These are phyloP conservation scores for Aspergillus sp. DNA, from an alignment of 2,329 filamentous ascomycete genomes.

Conservation along the genomic window DNA sequence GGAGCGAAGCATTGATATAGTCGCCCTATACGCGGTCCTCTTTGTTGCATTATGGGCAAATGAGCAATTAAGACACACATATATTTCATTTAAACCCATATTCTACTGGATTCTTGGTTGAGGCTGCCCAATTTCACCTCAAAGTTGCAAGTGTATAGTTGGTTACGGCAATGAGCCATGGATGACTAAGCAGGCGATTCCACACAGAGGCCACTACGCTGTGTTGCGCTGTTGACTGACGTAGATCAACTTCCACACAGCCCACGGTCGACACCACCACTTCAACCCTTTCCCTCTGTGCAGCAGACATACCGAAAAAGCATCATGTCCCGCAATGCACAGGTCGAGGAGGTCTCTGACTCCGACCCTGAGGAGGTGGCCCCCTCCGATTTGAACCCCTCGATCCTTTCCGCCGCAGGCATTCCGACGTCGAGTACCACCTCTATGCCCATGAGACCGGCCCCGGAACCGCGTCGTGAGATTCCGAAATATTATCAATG, in stretches of 20 bases:
- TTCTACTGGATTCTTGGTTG: no score
- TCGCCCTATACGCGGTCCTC: no score
- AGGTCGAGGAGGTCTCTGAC: constrained; percentile 90
- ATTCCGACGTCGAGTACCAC: constrained; percentile 27
- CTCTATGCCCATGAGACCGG: constrained; percentile 27
- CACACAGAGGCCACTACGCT: constrained; percentile 21
- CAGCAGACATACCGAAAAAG: not conserved
- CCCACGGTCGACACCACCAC: not conserved
- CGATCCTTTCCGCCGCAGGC: constrained; percentile 37
- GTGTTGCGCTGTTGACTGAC: constrained; percentile 5
- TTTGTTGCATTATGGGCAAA: no score
- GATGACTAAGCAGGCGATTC: no score
- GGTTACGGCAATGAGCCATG: no score
- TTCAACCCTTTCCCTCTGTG: not conserved
- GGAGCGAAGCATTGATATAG: no score
- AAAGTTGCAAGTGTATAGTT: no score
- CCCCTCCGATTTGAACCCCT: constrained; percentile 61
- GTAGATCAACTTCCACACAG: not conserved
- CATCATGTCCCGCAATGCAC: constrained; percentile 73
- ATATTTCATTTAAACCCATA: no score
- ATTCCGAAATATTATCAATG: constrained; percentile 75
- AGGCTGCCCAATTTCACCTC: no score
- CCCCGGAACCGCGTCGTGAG: constrained; percentile 49
- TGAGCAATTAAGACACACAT: no score
- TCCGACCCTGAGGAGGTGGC: constrained; percentile 88